A percentile compares a stretch with the other conserved stretches of the same genome.
phyloP scores from a whole-genome alignment of 2,329 filamentous ascomycete genomes.

The Sclerotinia spermophila region DNA sequence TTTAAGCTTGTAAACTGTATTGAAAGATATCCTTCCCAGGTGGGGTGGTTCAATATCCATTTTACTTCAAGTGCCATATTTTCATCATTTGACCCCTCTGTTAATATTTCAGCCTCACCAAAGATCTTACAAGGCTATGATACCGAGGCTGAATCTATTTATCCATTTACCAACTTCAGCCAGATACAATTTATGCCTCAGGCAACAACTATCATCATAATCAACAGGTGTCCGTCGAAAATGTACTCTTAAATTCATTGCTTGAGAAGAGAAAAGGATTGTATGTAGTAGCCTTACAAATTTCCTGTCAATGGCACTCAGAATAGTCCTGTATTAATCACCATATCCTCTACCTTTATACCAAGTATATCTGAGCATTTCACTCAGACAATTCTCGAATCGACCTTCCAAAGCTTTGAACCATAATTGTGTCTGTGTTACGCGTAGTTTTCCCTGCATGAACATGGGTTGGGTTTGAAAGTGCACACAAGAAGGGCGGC shows the following conservation, averaged over 20 bases:
- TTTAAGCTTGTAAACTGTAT: not conserved
- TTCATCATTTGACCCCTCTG: not conserved
- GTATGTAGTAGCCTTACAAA: not conserved
- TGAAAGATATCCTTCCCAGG: not conserved
- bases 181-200: not conserved
- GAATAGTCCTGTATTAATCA: no score
- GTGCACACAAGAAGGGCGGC: not conserved
- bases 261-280: not conserved
- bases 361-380: not conserved
- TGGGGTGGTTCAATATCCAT: no score
- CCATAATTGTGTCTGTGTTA: not conserved
- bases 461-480: not conserved
- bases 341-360: not conserved
- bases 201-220: not conserved
- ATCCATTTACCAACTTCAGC: not conserved
- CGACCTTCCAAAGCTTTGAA: not conserved
- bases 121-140: not conserved
- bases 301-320: not conserved
- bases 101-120: not conserved
- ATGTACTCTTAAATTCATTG: not conserved
- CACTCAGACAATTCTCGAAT: not conserved
- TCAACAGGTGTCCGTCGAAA: not conserved
- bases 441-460: slow-evolving; percentile 15
- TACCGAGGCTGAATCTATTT: not conserved
- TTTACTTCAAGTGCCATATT: no score